Evolutionary conservation across 1,284 basidiomycete species (phyloP).

Genomic region (Cutaneotrichosporon cavernicola): DNA sequence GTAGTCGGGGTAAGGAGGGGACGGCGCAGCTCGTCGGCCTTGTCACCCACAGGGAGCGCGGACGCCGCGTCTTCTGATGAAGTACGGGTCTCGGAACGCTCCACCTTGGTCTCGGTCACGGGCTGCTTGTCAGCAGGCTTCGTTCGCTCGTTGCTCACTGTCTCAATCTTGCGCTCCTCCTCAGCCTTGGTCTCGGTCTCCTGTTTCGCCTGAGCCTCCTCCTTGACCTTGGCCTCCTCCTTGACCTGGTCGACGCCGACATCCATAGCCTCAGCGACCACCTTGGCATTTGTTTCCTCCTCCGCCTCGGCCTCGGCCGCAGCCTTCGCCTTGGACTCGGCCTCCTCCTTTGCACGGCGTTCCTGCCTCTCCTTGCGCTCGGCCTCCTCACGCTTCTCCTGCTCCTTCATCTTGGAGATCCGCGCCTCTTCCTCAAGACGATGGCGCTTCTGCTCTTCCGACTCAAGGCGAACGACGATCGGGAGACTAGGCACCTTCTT

Average conservation of each 20-base stretch:
- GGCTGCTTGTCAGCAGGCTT: slow-evolving; percentile 18
- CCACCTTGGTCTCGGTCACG: slow-evolving; percentile 44
- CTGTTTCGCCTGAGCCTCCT: slow-evolving; percentile 52
- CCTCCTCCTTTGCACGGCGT: slow-evolving; percentile 34
- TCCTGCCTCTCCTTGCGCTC: slow-evolving; percentile 48
- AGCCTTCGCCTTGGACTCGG: slow-evolving; percentile 39
- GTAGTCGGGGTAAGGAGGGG: slow-evolving; percentile 35
- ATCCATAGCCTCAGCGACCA: slow-evolving; percentile 48
- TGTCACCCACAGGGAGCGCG: slow-evolving; percentile 28
- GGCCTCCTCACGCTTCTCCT: slow-evolving; percentile 47
- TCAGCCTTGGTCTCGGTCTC: slow-evolving; percentile 46
- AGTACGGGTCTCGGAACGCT: slow-evolving; percentile 45
- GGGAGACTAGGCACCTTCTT: slow-evolving; percentile 41
- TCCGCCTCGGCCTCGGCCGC: slow-evolving; percentile 55
- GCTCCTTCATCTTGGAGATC: slow-evolving; percentile 42
- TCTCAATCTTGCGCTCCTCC: slow-evolving; percentile 45
- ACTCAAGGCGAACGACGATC: slow-evolving; percentile 56
- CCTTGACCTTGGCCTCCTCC: slow-evolving; percentile 36
- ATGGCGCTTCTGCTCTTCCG: slow-evolving; percentile 55
- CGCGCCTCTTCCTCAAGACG: slow-evolving; percentile 50
- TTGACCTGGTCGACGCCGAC: no score
- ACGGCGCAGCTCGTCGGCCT: slow-evolving; percentile 36
- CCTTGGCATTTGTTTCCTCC: background rate
- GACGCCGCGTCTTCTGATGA: slow-evolving; percentile 52
- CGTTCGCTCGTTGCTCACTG: slow-evolving; percentile 35